phyloP scores from a whole-genome alignment of 495 filamentous ascomycete species.

The Glarea lozoyensis region DNA sequence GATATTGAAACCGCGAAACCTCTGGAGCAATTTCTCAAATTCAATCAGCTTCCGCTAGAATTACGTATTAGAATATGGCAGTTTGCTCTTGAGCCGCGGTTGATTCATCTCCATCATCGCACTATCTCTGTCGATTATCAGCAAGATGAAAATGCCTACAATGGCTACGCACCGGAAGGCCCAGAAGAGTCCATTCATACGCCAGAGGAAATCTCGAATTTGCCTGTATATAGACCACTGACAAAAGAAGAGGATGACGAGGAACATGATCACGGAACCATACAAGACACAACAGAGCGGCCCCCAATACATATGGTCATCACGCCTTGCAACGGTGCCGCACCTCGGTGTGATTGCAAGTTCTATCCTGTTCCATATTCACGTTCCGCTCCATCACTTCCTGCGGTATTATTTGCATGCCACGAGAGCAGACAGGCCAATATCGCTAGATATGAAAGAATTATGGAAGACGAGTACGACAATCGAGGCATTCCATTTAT shows the following conservation, averaged over 20 bases:
- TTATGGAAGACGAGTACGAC: neutral
- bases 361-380: neutral
- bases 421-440: neutral
- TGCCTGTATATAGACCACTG: too few species aligned
- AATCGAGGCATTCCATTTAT: neutral
- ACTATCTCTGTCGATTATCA: neutral
- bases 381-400: neutral
- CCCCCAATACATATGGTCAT: neutral
- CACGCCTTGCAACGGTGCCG: neutral
- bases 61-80: neutral
- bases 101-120: neutral
- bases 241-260: too few species aligned
- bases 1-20: too few species aligned
- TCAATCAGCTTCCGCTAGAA: neutral
- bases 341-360: neutral
- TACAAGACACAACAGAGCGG: too few species aligned
- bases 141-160: neutral
- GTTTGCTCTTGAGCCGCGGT: neutral
- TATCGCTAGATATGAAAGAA: neutral
- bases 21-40: neutral
- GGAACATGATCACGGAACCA: too few species aligned
- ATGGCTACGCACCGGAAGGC: neutral
- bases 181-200: too few species aligned
- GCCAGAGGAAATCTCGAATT: too few species aligned
- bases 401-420: neutral